Conservation (phyloP, 148 eudicot species). For the Cornus florida region DNA sequence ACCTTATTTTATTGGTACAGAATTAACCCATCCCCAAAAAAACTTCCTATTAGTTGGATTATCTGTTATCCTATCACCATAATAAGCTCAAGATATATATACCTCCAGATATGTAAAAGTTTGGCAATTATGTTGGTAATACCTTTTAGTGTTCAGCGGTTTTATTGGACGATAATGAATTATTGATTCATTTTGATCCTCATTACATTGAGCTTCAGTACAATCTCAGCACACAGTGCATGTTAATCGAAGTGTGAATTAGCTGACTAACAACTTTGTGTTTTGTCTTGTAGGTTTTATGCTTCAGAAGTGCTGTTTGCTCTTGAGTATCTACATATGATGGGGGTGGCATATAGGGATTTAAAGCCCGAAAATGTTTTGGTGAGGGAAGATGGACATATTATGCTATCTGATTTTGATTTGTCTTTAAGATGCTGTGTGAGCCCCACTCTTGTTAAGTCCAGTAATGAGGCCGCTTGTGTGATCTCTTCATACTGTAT, state of each 20-base stretch:
- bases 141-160: not conserved
- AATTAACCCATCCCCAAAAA: not conserved
- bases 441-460: conserved; percentile 44
- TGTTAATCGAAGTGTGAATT: not conserved
- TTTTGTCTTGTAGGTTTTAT: conserved; percentile 61
- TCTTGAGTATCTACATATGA: conserved; percentile 83
- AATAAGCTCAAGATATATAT: not conserved
- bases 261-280: not conserved
- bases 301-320: conserved; percentile 85
- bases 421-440: conserved; percentile 66
- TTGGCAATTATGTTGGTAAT: not conserved
- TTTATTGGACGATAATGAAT: too few species aligned
- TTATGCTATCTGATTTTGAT: conserved; percentile 87
- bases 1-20: not conserved
- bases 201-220: not conserved
- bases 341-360: conserved; percentile 85
- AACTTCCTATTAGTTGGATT: not conserved
- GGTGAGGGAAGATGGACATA: conserved; percentile 87
- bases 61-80: not conserved
- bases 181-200: not conserved
- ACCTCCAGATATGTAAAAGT: not conserved
- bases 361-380: conserved; percentile 82
- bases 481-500: conserved; percentile 58
- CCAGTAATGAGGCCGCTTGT: conserved; percentile 43
- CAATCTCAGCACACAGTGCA: not conserved